Evolutionary conservation across 2,329 filamentous ascomycete species (phyloP), one percentile per base, ranked within the genome.

Genomic region (Colletotrichum caudatum): DNA sequence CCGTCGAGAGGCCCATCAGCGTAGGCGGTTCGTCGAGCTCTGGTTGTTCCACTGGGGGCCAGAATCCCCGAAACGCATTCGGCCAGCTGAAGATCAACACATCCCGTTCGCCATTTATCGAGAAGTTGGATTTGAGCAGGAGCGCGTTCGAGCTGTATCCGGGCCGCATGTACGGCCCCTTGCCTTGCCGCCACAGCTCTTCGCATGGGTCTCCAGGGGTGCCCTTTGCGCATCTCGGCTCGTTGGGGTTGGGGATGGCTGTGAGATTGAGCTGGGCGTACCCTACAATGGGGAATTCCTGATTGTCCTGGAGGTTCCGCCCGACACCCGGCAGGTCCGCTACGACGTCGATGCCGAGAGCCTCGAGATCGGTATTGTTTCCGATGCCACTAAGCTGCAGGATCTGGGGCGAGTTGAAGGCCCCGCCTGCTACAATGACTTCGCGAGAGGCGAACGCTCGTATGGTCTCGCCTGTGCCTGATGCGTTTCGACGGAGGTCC

Each of bases 291-390:
- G 78, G 78, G 3, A 79, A 75, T 71, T 83, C 81, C 70, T 83
- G 79, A 68, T 83, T 83, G 63, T 88, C 86, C 66, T 79, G 78
- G 90, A 90, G 53, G 82, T 84, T 9, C 85, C 86, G 1, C 26
- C 90, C 90, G 5, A 93, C 89, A 56, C 89, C 90, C 0, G 89
- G 90, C 2, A 90, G 82, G 76, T 92, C 83, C 1, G 81, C 79
- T 46, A 90, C 76, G 8, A 90, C 82, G 0, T 82, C 77, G 72
- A 91, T 90, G n/a, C 81, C 78, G 74, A 86, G 80, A 18, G 79
- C 76, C 11, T 81, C 68, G 3, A 85, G 79, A 73, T 85, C 81
- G 1, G 74, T 74, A 12, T 75, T 77, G 20, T 81, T 77, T 2
- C 84, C 84, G 62, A 86, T 77, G 23, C 84, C 84, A 37, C 81